phyloP scores from a whole-genome alignment of 805 yeast genomes.

The Sugiyamaella lignohabitans region DNA sequence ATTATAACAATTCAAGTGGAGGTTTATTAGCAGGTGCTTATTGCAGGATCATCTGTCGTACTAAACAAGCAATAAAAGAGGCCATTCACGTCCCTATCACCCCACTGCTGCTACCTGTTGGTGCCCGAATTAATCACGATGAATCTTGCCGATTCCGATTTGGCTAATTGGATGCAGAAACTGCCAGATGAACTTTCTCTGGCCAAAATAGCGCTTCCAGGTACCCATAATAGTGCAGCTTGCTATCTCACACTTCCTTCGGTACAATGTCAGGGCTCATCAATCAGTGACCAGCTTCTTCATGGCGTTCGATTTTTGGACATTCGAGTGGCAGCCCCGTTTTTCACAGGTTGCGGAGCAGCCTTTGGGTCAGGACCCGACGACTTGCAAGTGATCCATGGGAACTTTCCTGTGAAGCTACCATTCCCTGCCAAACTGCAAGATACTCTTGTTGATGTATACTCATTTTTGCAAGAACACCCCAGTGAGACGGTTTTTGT shows the following conservation, averaged over 20 bases:
- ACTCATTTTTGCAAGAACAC: constrained; percentile 47
- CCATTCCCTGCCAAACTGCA: constrained; percentile 49
- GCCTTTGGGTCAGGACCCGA: background rate
- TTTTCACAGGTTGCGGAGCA: background rate
- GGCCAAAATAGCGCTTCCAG: constrained; percentile 59
- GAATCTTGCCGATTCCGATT: background rate
- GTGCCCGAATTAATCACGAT: background rate
- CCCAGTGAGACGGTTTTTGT: constrained; percentile 57
- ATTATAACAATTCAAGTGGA: too few relatives aligned
- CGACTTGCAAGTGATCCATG: constrained; percentile 60
- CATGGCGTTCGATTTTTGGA: constrained; percentile 75
- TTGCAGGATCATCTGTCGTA: too few relatives aligned
- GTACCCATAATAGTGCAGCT: constrained; percentile 80
- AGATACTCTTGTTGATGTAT: constrained; percentile 50
- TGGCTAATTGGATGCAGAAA: constrained; percentile 45
- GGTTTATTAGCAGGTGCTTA: too few relatives aligned
- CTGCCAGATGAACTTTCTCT: constrained; percentile 46
- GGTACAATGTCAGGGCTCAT: constrained; percentile 68
- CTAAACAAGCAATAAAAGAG: too few relatives aligned
- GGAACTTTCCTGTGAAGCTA: constrained; percentile 65
- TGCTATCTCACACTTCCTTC: constrained; percentile 64
- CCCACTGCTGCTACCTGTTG: too few relatives aligned
- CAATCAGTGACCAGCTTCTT: constrained; percentile 54
- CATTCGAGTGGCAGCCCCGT: constrained; percentile 38
- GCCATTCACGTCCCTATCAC: too few relatives aligned